A percentile compares a stretch with the other conserved stretches of the same genome.
These are phyloP conservation scores for Candida ipomoeae DNA, from an alignment of 805 yeast genomes.

Conservation along the genomic window DNA sequence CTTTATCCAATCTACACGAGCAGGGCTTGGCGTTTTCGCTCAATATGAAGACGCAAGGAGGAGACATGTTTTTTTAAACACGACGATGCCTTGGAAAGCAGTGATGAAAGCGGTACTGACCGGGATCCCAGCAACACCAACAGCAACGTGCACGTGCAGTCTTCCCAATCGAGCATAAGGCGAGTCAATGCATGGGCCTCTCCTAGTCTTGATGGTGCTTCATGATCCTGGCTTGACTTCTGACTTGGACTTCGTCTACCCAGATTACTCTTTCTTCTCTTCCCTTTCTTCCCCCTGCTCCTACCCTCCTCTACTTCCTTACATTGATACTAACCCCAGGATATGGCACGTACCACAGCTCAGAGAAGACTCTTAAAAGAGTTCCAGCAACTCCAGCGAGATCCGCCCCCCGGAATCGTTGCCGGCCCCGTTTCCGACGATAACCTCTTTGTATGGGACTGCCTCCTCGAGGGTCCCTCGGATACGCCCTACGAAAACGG, in stretches of 20 bases:
- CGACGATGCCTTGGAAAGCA: slow-evolving; percentile 21
- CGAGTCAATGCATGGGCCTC: background rate
- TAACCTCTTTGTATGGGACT: slow-evolving; percentile 77
- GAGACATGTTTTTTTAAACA: slow-evolving; percentile 27
- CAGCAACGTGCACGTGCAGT: background rate
- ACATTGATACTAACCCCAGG: background rate
- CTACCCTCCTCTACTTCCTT: too few species aligned
- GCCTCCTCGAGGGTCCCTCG: slow-evolving; percentile 76
- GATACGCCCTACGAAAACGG: slow-evolving; percentile 87
- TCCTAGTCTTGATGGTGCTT: background rate
- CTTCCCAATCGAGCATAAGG: background rate
- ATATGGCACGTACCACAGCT: slow-evolving; percentile 51
- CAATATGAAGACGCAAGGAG: slow-evolving; percentile 60
- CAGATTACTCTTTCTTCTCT: too few species aligned
- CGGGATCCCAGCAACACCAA: slow-evolving; percentile 13
- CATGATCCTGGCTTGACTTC: background rate
- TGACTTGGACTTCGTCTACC: too few species aligned
- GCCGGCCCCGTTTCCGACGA: slow-evolving; percentile 86
- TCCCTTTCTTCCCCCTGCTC: too few species aligned
- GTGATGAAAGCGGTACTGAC: slow-evolving; percentile 24
- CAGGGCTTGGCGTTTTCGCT: slow-evolving; percentile 66
- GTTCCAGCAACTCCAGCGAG: slow-evolving; percentile 76
- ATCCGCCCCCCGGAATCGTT: slow-evolving; percentile 91
- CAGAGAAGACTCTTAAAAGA: slow-evolving; percentile 84
- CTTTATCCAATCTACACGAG: slow-evolving; percentile 64